These are phyloP conservation scores for Candida anglica DNA, from an alignment of 805 yeast genomes.

Conservation along the genomic window DNA sequence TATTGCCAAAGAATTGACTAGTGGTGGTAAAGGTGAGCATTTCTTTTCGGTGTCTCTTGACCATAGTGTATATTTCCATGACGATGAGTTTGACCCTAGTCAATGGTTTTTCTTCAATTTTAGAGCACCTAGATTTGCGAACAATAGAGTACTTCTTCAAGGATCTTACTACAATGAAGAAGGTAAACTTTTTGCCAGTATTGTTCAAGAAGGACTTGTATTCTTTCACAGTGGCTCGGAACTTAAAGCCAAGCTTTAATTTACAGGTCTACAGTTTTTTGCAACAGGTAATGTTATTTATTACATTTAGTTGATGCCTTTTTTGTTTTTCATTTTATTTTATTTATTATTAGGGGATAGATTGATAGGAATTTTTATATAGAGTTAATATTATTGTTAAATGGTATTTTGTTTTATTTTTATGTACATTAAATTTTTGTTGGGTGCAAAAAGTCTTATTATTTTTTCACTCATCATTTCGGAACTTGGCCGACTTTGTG, in stretches of 20 bases:
- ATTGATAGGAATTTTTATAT: too few relatives aligned
- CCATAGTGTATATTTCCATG: constrained; percentile 33
- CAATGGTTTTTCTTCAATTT: constrained; percentile 28
- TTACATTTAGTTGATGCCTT: too few relatives aligned
- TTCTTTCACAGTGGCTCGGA: constrained; percentile 17
- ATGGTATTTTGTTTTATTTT: too few relatives aligned
- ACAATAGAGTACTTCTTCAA: constrained; percentile 26
- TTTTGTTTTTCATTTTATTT: not conserved
- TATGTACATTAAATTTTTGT: too few relatives aligned
- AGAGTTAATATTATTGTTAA: too few relatives aligned
- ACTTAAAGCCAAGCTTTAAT: constrained; percentile 15
- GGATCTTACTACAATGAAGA: constrained; percentile 25
- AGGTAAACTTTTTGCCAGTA: constrained; percentile 26
- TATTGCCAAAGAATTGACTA: constrained; percentile 8
- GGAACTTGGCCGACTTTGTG: too few relatives aligned
- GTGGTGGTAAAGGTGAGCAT: constrained; percentile 21
- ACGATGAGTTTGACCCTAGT: constrained; percentile 29
- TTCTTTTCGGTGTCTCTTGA: constrained; percentile 31
- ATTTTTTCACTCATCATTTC: too few relatives aligned
- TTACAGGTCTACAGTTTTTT: too few relatives aligned
- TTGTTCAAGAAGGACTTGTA: constrained; percentile 34
- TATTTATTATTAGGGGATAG: too few relatives aligned
- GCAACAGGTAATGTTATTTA: too few relatives aligned
- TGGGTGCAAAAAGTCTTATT: too few relatives aligned
- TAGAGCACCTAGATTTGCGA: constrained; percentile 23